Evolutionary conservation across 371 early-diverging fungal genomes (phyloP).

Genomic region (Apophysomyces ossiformis): DNA sequence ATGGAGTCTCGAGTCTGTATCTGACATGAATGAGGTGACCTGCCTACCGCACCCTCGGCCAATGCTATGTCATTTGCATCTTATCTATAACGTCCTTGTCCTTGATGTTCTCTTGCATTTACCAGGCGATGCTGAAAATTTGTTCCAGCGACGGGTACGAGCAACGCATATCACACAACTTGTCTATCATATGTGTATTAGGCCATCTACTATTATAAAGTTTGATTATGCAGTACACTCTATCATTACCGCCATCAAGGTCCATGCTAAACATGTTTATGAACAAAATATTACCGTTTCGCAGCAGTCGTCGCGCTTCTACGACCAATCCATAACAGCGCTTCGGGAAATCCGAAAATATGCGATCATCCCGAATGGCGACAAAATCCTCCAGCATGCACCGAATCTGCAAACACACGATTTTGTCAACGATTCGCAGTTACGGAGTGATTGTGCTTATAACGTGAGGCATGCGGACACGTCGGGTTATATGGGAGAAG

Average conservation of each 20-base stretch:
- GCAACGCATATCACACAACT: slow-evolving; percentile 44
- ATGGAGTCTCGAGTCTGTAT: slow-evolving; percentile 33
- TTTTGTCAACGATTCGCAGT: not conserved
- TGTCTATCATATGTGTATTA: slow-evolving; percentile 30
- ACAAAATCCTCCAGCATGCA: slow-evolving; percentile 38
- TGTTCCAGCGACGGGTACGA: slow-evolving; percentile 33
- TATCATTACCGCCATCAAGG: slow-evolving; percentile 33
- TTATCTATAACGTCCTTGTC: slow-evolving; percentile 24
- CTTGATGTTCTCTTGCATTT: slow-evolving; percentile 23
- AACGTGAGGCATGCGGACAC: not conserved
- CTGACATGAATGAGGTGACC: slow-evolving; percentile 26
- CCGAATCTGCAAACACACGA: not conserved
- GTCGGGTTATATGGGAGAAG: not conserved
- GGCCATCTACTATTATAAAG: slow-evolving; percentile 32
- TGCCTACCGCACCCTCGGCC: slow-evolving; percentile 31
- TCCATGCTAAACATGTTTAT: slow-evolving; percentile 32
- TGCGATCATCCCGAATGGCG: slow-evolving; percentile 40
- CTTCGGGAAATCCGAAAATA: slow-evolving; percentile 33
- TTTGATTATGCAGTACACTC: slow-evolving; percentile 36
- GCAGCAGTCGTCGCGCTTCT: slow-evolving; percentile 40
- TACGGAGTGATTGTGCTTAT: not conserved
- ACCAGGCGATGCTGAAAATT: slow-evolving; percentile 24
- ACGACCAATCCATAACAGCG: slow-evolving; percentile 34
- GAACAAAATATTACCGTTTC: slow-evolving; percentile 26
- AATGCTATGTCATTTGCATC: slow-evolving; percentile 30